Conservation (phyloP, 2,329 filamentous ascomycete genomes). For the Paracorniculantispora psalliotae region DNA sequence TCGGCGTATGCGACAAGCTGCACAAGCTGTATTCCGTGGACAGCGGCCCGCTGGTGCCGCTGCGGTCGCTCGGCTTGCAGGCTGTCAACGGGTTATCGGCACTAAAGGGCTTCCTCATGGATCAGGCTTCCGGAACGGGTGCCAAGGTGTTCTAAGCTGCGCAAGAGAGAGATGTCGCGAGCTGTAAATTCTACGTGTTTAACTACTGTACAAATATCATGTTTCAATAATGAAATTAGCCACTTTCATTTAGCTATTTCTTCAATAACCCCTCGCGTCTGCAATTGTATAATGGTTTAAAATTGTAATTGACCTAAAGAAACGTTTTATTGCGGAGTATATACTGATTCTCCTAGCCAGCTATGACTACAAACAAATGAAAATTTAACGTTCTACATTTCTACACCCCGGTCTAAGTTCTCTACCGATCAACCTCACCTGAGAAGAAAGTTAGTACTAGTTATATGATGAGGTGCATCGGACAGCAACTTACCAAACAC, state of each 20-base stretch:
- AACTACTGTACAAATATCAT: constrained; percentile 9
- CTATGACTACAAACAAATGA: constrained; percentile 38
- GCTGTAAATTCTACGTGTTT: neutral
- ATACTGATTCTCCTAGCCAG: constrained; percentile 32
- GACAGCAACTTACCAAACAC: constrained; percentile 65
- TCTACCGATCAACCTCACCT: constrained; percentile 60
- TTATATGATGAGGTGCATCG: no score
- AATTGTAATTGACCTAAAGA: constrained; percentile 16
- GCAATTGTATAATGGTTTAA: neutral
- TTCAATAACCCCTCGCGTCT: no score
- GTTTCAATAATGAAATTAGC: neutral
- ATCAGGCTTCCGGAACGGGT: constrained; percentile 55
- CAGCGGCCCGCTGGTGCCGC: constrained; percentile 71
- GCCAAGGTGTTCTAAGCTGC: constrained; percentile 36
- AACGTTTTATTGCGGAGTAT: constrained; percentile 30
- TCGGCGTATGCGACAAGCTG: constrained; percentile 81
- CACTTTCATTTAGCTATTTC: neutral
- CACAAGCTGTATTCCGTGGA: constrained; percentile 87
- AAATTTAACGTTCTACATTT: constrained; percentile 28
- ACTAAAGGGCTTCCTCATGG: constrained; percentile 84
- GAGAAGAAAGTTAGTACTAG: constrained; percentile 28
- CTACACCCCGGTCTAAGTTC: constrained; percentile 15
- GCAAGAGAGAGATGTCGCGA: neutral
- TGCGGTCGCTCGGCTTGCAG: constrained; percentile 70
- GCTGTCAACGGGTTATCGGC: constrained; percentile 70